Evolutionary conservation across 495 filamentous ascomycete species (phyloP), one percentile per base, ranked within the genome.

Genomic region (Tuber microsphaerosporum): DNA sequence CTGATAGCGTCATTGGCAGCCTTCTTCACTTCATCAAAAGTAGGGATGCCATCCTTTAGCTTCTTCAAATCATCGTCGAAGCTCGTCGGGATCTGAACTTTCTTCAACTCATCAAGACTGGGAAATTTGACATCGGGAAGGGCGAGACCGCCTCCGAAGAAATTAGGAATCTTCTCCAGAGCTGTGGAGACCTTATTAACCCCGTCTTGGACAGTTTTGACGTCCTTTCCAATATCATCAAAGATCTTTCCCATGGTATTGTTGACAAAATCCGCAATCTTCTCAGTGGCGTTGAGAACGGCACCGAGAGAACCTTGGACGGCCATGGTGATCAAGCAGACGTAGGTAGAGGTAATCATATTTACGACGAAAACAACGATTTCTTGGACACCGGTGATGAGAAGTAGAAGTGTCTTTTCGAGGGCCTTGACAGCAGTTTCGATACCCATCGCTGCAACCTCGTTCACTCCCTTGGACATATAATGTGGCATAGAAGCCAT

Each of bases 401-500:
- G 90, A 81, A 98, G 85, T 56, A 88, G 85, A 61, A 97, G 85
- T 84, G 96, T 89, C 12, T 88, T 85, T 82, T 91, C 91, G 80
- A 97, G 87, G 22, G 88, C 95, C 70, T 88, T 84, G 70, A 98
- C 91, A 4, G 92, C 89, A 45, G 91, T 89, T 72, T 93, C 92
- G 78, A 99, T 88, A 39, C 91, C 90, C 45, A 85, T 85, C 19
- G 93, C 93, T 10, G 93, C 90, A 46, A 98, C 85, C 48, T 92
- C 89, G 84, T 99, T 99, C 83, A 97, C 91, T 39, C 95, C 95
- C 65, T 88, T 85, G 2, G 94, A 89, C 80, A 97, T 89, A 86
- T 97, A 98, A 83, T 97, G 90, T 26, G 95, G 95, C 93, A 97
- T 96, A 31, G 94, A 97, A 37, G 94, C 95, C 92, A 99, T 94